Evolutionary conservation across 2,329 filamentous ascomycete species (phyloP).

Genomic region (Fusarium solani-melongenae): DNA sequence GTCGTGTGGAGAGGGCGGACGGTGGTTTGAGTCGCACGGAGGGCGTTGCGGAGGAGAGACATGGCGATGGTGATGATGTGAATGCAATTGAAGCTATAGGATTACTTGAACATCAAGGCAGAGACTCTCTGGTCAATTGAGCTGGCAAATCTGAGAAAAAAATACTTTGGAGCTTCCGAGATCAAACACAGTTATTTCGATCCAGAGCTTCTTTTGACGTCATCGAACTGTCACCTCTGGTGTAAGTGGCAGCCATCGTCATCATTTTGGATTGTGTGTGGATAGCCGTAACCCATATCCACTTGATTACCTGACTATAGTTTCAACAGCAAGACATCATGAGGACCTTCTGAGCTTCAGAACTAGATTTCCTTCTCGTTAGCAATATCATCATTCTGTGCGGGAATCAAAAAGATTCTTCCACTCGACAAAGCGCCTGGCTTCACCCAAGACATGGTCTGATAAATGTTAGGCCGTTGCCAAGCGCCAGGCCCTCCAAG

Average conservation of each 20-base stretch:
- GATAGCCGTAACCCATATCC: not conserved
- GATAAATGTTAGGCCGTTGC: not conserved
- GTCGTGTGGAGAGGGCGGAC: slow-evolving; percentile 50
- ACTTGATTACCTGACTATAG: not conserved
- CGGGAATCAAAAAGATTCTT: not conserved
- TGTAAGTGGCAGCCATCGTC: slow-evolving; percentile 19
- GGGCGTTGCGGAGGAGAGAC: slow-evolving; percentile 33
- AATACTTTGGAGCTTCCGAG: not conserved
- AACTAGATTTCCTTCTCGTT: not conserved
- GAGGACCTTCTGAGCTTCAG: not conserved
- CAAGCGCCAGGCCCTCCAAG: not conserved
- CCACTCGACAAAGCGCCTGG: not conserved
- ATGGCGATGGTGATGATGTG: slow-evolving; percentile 10
- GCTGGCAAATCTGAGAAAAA: not conserved
- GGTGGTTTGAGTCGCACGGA: slow-evolving; percentile 31
- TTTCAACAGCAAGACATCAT: not conserved
- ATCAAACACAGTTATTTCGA: slow-evolving; percentile 4
- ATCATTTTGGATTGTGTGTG: slow-evolving; percentile 2
- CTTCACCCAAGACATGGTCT: not conserved
- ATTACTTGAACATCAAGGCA: not conserved
- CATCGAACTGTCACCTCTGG: slow-evolving; percentile 30
- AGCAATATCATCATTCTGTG: not conserved
- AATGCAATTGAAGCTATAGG: not conserved
- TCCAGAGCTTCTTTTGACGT: slow-evolving; percentile 19
- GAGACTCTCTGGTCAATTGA: not conserved